Percentiles rank a stretch among this genome's conserved stretches.
Conservation (phyloP, 352 stramenopile genomes). For the Pythium insidiosum region DNA sequence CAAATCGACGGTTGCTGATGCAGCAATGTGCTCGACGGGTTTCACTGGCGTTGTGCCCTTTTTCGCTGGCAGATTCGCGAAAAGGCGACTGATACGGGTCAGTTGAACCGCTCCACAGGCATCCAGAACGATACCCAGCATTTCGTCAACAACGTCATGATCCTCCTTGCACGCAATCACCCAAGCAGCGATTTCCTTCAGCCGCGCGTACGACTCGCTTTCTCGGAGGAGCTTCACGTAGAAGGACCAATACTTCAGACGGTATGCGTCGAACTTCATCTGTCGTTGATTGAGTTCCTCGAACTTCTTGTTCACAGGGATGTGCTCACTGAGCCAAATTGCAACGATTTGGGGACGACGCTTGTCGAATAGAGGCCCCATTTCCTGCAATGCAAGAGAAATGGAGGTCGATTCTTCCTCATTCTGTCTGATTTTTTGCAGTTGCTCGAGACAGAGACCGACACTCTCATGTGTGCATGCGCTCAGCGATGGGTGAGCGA, state of each 20-base stretch:
- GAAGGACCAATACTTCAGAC: constrained; percentile 74
- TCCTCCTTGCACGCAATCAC: constrained; percentile 76
- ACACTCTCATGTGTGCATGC: no score
- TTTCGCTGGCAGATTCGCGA: no score
- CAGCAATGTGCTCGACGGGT: no score
- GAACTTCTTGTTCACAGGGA: constrained; percentile 63
- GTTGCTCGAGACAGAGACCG: no score
- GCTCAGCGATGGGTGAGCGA: constrained; percentile 12
- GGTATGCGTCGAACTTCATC: constrained; percentile 67
- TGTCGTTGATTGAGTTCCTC: constrained; percentile 77
- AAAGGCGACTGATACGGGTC: no score
- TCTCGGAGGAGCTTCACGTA: constrained; percentile 50
- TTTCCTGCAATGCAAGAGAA: constrained; percentile 16
- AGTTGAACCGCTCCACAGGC: constrained; percentile 34
- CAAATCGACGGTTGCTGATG: no score
- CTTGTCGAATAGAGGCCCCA: constrained; percentile 28
- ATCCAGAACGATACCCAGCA: constrained; percentile 44
- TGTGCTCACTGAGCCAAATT: constrained; percentile 73
- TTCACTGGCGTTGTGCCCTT: no score
- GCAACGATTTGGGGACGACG: constrained; percentile 22
- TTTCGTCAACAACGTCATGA: constrained; percentile 71
- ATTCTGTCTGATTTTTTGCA: constrained; percentile 8
- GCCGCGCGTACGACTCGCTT: constrained; percentile 33
- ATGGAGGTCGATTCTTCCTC: constrained; percentile 1
- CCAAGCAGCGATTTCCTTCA: constrained; percentile 69